Evolutionary conservation across 345 rosid species (phyloP).

Genomic region (Eucalyptus caleyi): DNA sequence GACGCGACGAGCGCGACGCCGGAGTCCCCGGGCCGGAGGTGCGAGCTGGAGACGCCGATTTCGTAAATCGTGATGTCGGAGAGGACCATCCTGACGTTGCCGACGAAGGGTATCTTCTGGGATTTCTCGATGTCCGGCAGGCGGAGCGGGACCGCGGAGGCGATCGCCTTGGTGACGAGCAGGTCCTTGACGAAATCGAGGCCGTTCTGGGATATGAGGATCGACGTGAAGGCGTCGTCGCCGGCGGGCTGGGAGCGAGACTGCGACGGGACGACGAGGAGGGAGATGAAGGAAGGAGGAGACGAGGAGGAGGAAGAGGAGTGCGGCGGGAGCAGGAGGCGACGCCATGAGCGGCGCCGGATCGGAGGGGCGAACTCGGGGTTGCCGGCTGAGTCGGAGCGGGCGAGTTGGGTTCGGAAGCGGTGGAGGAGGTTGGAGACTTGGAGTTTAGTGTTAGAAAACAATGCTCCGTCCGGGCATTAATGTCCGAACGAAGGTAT

Average conservation of each 20-base stretch:
- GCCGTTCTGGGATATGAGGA: conserved; percentile 62
- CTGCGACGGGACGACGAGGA: not conserved
- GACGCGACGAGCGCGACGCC: conserved; percentile 71
- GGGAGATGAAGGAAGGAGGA: not conserved
- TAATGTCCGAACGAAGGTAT: not conserved
- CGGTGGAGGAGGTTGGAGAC: not conserved
- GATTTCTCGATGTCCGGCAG: conserved; percentile 51
- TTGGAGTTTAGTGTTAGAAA: not conserved
- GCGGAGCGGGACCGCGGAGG: conserved; percentile 58
- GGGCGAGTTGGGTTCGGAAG: not conserved
- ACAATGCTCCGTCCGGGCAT: not conserved
- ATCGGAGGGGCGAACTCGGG: not conserved
- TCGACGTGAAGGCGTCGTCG: conserved; percentile 57
- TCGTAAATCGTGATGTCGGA: conserved; percentile 59
- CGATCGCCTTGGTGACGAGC: conserved; percentile 53
- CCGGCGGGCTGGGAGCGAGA: conserved; percentile 3
- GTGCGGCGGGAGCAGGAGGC: not conserved
- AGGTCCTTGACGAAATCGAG: conserved; percentile 76
- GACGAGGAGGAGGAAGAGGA: not conserved
- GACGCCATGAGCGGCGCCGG: not conserved
- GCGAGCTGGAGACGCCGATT: conserved; percentile 58
- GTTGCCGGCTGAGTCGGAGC: not conserved
- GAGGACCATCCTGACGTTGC: conserved; percentile 46
- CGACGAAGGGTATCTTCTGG: conserved; percentile 54
- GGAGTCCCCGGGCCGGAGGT: conserved; percentile 64